Base-by-base conservation (phyloP, 2,329 filamentous ascomycete genomes). In the Colletotrichum graminicola region DNA sequence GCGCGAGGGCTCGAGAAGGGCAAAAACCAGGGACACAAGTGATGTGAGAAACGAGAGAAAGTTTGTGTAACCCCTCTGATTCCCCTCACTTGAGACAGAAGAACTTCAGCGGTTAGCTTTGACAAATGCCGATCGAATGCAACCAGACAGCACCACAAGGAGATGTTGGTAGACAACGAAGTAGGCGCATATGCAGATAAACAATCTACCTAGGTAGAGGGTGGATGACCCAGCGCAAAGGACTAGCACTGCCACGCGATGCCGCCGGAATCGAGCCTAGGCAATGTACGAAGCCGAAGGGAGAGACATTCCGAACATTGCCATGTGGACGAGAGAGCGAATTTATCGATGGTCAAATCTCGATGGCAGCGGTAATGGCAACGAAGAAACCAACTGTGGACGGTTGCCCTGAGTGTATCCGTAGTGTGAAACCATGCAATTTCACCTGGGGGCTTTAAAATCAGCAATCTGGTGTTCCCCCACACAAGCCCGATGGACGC, bases 391-490 rank as follows among this genome's bases (percentile, higher is more conserved):
- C 32, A 10, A 3, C 47, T 56, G 55, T 61, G 59, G 55, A 61
- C 54, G 47, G 67, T 51, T 36, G 59, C 62, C 36, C 45, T 36
- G 54, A 6, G 36, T 32, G 45, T n/a, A n/a, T n/a, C n/a, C n/a
- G n/a, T 29, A 29, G 29, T 29, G 29, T 54, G 54, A 70, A 54
- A 63, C 49, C 18, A 23, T 39, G 49, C 21, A 65, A 57, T 57
- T 34, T 52, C 60, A 62, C 60, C 39, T 18, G 32, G 34, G 60
- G 60, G n/a, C 54, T 18, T 43, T 43, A 21, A 23, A 65, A 59
- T 57, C 63, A 67, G 63, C 56, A 57, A 43, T 59, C 57, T 71
- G 64, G 67, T 41, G 64, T 49, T 68, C 65, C 69, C 67, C 69
- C 65, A 72, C 65, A 72, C 18, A 63, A 64, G 69, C 59, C 69